Evolutionary conservation across 441 rosid species (phyloP).

Genomic region (Macaranga tanarius): DNA sequence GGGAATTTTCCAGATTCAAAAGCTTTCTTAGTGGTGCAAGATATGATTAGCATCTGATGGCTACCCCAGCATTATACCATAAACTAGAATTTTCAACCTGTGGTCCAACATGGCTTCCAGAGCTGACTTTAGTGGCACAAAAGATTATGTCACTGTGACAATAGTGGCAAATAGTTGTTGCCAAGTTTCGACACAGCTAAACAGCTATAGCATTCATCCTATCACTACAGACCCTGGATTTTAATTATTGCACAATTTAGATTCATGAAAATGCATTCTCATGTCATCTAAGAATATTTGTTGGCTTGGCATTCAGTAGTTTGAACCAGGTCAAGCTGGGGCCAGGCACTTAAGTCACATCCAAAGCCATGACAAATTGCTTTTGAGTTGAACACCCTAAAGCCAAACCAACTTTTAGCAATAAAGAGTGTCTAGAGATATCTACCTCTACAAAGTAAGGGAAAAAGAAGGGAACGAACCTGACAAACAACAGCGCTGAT

Average conservation of each 20-base stretch:
- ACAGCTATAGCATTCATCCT: neutral
- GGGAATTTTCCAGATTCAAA: neutral
- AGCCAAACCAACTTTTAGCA: neutral
- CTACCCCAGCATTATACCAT: neutral
- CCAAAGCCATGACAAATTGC: neutral
- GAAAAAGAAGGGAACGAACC: constrained; percentile 47
- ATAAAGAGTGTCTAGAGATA: neutral
- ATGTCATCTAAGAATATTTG: neutral
- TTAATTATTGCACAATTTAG: neutral
- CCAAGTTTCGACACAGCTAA: neutral
- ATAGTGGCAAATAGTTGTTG: neutral
- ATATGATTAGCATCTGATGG: neutral
- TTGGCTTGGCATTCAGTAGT: neutral
- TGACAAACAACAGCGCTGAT: constrained; percentile 64
- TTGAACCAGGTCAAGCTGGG: neutral
- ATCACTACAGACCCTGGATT: neutral
- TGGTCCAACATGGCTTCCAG: neutral
- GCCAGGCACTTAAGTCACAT: neutral
- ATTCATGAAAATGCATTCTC: neutral
- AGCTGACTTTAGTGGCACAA: neutral
- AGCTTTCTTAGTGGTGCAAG: neutral
- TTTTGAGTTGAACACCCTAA: neutral
- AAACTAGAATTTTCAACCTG: neutral
- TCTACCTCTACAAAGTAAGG: neutral
- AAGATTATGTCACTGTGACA: neutral